Percentiles rank a stretch among this genome's conserved stretches.
Evolutionary conservation across 23 red algal genomes (phyloP).

Genomic region (Gracilaria vermiculophylla): DNA sequence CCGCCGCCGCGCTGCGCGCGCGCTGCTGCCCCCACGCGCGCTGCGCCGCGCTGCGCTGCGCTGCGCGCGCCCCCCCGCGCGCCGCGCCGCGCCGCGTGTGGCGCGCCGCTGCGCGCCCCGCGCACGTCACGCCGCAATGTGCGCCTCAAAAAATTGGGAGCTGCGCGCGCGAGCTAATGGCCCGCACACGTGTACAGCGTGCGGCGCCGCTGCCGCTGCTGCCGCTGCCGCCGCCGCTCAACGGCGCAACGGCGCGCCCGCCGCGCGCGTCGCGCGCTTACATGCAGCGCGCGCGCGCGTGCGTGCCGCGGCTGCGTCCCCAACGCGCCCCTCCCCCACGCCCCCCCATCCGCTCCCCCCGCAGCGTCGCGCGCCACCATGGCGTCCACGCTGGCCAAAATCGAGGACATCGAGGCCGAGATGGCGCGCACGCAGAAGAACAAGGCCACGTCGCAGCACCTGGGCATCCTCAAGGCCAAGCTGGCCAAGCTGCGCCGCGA

Average conservation of each 20-base stretch:
- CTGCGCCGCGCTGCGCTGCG: not conserved
- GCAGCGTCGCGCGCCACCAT: conserved; percentile 16
- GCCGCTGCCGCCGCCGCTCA: not conserved
- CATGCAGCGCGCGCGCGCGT: too few relatives aligned
- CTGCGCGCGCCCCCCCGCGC: not conserved
- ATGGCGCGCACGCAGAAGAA: conserved; percentile 97
- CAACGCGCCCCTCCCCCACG: too few relatives aligned
- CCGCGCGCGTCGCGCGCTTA: too few relatives aligned
- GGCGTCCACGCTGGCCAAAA: conserved; percentile 63
- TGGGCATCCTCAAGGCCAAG: conserved; percentile 93
- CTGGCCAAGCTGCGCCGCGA: conserved; percentile 95
- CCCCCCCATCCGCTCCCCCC: not conserved
- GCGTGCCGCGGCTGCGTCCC: too few relatives aligned
- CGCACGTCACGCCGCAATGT: not conserved
- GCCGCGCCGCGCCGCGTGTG: not conserved
- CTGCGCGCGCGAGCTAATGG: too few relatives aligned
- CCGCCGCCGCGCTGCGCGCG: too few relatives aligned
- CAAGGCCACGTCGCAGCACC: conserved; percentile 94
- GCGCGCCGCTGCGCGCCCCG: not conserved
- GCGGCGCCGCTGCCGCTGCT: not conserved
- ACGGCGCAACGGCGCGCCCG: too few relatives aligned
- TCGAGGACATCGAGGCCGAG: conserved; percentile 96
- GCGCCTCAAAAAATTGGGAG: too few relatives aligned
- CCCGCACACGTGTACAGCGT: too few relatives aligned
- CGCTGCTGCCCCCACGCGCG: not conserved